These are phyloP conservation scores for Pyricularia pennisetigena DNA, from an alignment of 2,329 filamentous ascomycete species.

Conservation along the genomic window DNA sequence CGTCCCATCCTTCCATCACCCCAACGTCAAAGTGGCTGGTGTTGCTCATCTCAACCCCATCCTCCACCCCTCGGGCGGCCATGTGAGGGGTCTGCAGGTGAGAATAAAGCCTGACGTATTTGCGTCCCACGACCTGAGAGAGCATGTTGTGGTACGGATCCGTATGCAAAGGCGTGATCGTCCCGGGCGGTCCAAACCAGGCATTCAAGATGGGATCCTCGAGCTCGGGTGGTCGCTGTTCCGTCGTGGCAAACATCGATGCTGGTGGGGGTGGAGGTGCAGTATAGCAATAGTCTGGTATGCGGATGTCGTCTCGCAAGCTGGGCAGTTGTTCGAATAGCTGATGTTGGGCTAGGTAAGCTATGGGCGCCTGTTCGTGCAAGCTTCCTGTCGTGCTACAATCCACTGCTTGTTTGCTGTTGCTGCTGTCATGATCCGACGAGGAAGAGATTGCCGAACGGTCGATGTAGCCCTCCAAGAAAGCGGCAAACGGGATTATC, in stretches of 20 bases:
- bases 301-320: conserved; percentile 63
- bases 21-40: conserved; percentile 75
- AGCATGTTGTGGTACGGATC: conserved; percentile 93
- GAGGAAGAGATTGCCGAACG: conserved; percentile 11
- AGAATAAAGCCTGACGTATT: conserved; percentile 84
- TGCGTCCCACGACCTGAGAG: conserved; percentile 77
- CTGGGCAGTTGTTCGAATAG: conserved; percentile 74
- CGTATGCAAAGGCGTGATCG: conserved; percentile 87
- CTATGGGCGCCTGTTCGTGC: conserved; percentile 29
- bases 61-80: conserved; percentile 51
- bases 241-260: conserved; percentile 15
- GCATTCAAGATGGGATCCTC: conserved; percentile 68
- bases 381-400: neutral
- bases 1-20: conserved; percentile 52
- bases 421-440: neutral
- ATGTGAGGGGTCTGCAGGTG: conserved; percentile 45
- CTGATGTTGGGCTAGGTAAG: conserved; percentile 88
- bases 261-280: conserved; percentile 46
- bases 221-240: conserved; percentile 27
- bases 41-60: conserved; percentile 84
- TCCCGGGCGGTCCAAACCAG: conserved; percentile 83
- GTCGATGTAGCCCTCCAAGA: conserved; percentile 53
- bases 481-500: conserved; percentile 64
- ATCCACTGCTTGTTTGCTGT: neutral
- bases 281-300: conserved; percentile 80